phyloP scores from a whole-genome alignment of 1,284 basidiomycete genomes.

The Porodaedalea pini region DNA sequence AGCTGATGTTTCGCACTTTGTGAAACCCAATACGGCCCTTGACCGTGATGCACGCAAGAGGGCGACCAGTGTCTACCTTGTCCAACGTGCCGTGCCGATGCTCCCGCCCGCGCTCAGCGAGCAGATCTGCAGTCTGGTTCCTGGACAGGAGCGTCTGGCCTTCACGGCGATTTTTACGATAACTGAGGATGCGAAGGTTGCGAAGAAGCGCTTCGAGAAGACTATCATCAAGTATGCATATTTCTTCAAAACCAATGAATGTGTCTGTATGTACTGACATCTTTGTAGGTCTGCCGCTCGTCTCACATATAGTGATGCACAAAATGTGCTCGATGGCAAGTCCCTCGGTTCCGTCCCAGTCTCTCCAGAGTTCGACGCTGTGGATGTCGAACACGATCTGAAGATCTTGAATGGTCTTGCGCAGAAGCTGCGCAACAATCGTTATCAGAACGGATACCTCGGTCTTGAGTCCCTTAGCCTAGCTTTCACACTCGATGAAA shows the following conservation, averaged over 20 bases:
- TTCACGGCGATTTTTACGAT: slow-evolving; percentile 90
- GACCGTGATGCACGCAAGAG: slow-evolving; percentile 98
- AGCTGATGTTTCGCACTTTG: slow-evolving; percentile 94
- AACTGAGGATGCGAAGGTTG: slow-evolving; percentile 75
- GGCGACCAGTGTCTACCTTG: slow-evolving; percentile 94
- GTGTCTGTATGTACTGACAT: not conserved
- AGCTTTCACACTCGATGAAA: slow-evolving; percentile 78
- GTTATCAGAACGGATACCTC: slow-evolving; percentile 82
- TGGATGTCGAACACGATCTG: slow-evolving; percentile 76
- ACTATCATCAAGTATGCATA: slow-evolving; percentile 79
- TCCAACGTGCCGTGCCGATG: slow-evolving; percentile 96
- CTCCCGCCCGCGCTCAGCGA: slow-evolving; percentile 88
- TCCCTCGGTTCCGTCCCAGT: slow-evolving; percentile 52
- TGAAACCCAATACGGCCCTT: slow-evolving; percentile 92
- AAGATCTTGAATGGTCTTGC: slow-evolving; percentile 68
- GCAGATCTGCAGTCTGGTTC: slow-evolving; percentile 88
- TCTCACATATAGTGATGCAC: slow-evolving; percentile 80
- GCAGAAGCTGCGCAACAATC: slow-evolving; percentile 66
- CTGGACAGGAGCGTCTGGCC: slow-evolving; percentile 83
- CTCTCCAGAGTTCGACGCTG: slow-evolving; percentile 52
- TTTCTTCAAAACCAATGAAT: not conserved
- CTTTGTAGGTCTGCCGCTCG: slow-evolving; percentile 76
- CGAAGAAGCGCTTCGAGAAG: slow-evolving; percentile 91
- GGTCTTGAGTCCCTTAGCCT: slow-evolving; percentile 71
- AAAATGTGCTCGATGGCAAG: slow-evolving; percentile 78